A percentile compares a stretch with the other conserved stretches of the same genome.
Evolutionary conservation across 2,329 filamentous ascomycete genomes (phyloP).

Genomic region (Microdochium nivale): DNA sequence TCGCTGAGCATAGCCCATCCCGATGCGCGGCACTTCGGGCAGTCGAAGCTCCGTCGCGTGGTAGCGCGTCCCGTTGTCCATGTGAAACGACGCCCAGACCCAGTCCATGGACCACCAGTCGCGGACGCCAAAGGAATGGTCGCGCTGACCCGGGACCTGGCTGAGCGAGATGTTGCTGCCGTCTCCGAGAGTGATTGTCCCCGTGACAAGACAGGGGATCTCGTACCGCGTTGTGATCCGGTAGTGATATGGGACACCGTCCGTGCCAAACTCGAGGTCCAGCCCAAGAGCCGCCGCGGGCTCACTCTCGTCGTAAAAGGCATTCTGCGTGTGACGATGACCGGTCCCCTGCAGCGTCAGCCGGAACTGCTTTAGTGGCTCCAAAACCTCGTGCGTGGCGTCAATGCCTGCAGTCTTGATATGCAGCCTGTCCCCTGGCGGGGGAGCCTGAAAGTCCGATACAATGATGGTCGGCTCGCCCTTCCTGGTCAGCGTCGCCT

Average conservation of each 20-base stretch:
- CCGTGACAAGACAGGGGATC: background rate
- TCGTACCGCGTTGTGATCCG: background rate
- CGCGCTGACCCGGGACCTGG: background rate
- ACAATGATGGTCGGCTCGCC: background rate
- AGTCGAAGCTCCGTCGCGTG: background rate
- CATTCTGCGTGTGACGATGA: background rate
- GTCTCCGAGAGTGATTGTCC: background rate
- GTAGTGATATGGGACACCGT: background rate
- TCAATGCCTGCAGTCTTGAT: background rate
- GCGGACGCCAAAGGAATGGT: background rate
- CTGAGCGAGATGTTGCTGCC: background rate
- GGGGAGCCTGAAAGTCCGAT: background rate
- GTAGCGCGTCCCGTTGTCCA: background rate
- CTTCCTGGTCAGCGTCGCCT: background rate
- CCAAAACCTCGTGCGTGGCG: slow-evolving; percentile 2
- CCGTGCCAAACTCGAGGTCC: background rate
- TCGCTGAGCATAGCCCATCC: background rate
- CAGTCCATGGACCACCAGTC: slow-evolving; percentile 1
- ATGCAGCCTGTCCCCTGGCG: background rate
- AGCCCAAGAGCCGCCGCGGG: background rate
- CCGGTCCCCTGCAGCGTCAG: background rate
- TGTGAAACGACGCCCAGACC: slow-evolving; percentile 1
- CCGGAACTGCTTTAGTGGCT: slow-evolving; percentile 4
- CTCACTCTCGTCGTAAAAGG: background rate
- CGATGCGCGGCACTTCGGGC: background rate